Evolutionary conservation across 306 rosid species (phyloP), one percentile per base, ranked within the genome.

Genomic region (Vicia faba): DNA sequence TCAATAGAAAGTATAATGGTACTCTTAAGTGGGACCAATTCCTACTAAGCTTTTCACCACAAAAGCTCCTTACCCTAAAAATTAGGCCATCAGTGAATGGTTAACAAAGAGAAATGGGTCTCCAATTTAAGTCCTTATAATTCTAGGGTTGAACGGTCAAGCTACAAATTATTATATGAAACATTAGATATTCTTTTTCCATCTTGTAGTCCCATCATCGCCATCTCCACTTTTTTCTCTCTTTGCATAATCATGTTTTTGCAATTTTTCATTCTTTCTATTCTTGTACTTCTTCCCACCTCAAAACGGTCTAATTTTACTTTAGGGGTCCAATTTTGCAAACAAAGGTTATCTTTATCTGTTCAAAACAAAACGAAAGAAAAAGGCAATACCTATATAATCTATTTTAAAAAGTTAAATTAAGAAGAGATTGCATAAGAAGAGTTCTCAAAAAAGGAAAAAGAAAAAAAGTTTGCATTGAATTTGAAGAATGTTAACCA

Each of bases 111-210:
- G 49, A 43, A 28, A 75, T 76, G 82, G 87, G 87, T 56, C 87
- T 84, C 64, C 4, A 11, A 46, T 45, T 65, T 35, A 45, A 56
- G 23, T 60, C 12, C 61, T n/a, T 49, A 81, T 68, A 69, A 75
- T 80, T 74, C 75, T 7, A 60, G 5, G 71, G 86, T 91, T 89
- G 95, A 92, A 92, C 26, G 96, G 96, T 92, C 92, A 92, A 92
- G 89, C 75, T 85, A 48, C 88, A 86, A 73, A 91, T 91, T 48
- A 91, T 89, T 78, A 64, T 84, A 77, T 46, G 61, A 56, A 82
- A 73, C 88, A 84, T 85, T 33, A 88, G 91, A 85, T 85, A 44
- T 55, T 70, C 43, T 23, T 25, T 58, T 81, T 50, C 28, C 29
- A 20, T 40, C 68, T 66, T 39, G 11, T 36, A 45, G 28, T 26